These are phyloP conservation scores for Trichosporon faecale DNA, from an alignment of 1,284 basidiomycete genomes.

Conservation along the genomic window DNA sequence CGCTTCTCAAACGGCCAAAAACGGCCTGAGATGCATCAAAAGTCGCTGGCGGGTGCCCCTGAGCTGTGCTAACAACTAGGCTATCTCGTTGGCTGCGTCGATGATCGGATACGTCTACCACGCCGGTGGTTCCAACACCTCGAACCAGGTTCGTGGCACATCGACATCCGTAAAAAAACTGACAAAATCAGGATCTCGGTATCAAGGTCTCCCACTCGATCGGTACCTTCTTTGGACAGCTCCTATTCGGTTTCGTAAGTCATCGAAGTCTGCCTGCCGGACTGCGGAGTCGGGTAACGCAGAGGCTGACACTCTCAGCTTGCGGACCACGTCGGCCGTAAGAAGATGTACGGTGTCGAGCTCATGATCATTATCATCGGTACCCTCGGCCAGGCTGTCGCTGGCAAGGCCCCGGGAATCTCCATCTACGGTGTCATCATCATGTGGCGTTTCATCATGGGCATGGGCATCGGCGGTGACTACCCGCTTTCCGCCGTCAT, in stretches of 20 bases:
- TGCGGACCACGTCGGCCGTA: conserved; percentile 54
- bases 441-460: conserved; percentile 61
- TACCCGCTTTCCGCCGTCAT: conserved; percentile 58
- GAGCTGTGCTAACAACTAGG: not conserved
- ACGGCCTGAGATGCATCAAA: too few relatives aligned
- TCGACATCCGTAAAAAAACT: not conserved
- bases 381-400: conserved; percentile 55
- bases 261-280: not conserved
- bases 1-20: not conserved
- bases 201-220: conserved; percentile 63
- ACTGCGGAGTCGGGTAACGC: too few relatives aligned
- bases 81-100: conserved; percentile 65
- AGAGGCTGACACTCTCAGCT: conserved; percentile 23
- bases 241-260: conserved; percentile 51
- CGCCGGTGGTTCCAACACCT: conserved; percentile 47
- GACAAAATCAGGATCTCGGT: conserved; percentile 55
- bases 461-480: conserved; percentile 66
- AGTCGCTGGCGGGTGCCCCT: not conserved
- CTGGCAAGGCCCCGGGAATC: conserved; percentile 61
- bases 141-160: conserved; percentile 55
- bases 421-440: conserved; percentile 69
- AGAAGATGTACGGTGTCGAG: conserved; percentile 55
- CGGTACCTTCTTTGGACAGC: conserved; percentile 55
- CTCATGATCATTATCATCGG: conserved; percentile 44
- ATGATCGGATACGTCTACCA: conserved; percentile 78